Base-by-base conservation (phyloP, 2,329 filamentous ascomycete species). In the Lecanosticta acicola region DNA sequence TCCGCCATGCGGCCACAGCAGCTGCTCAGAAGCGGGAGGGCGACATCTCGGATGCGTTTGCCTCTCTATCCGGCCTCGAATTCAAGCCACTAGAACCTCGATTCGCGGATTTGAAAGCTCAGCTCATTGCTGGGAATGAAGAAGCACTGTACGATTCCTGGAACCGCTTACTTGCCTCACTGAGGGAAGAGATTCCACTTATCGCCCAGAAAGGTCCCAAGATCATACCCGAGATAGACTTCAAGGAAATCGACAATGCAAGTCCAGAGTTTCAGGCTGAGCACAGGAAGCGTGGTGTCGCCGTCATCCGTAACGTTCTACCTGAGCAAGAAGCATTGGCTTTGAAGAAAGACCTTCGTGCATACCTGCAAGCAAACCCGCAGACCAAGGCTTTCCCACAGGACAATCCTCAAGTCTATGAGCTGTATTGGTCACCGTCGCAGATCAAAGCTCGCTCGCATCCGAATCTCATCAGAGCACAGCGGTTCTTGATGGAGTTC, bases 231-330 rank as follows among this genome's bases (percentile, higher is more conserved):
- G 65, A 71, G 47, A 74, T 75, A 32, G 58, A 72, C 42, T 75
- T 71, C 60, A 66, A 67, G 21, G 70, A 74, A 36, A 61, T 75
- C 34, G 57, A 60, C 21, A 49, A 70, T 43, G 71, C 75, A 41
- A 73, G 77, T 2, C 68, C 74, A 18, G 68, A 73, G 1, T 85
- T 85, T 61, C 72, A 69, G 42, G 68, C 69, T 39, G 76, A 78
- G 57, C 70, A 83, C 41, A 74, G 74, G 56, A 79, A 80, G 57
- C 76, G 81, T 26, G 72, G 72, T 14, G 72, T 74, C 1, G 71
- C 71, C 3, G 67, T 75, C 5, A 65, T 75, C 32, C 64, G 71
- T 34, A 67, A 69, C 24, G 71, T 74, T 1, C 57, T 75, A 1
- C 59, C 67, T 1, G 61, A 72, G 50, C 50, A 67, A 14, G 68